Evolutionary conservation across 768 basidiomycete genomes (phyloP), one percentile per base, ranked within the genome.

Genomic region (Panaeolus cyanescens): DNA sequence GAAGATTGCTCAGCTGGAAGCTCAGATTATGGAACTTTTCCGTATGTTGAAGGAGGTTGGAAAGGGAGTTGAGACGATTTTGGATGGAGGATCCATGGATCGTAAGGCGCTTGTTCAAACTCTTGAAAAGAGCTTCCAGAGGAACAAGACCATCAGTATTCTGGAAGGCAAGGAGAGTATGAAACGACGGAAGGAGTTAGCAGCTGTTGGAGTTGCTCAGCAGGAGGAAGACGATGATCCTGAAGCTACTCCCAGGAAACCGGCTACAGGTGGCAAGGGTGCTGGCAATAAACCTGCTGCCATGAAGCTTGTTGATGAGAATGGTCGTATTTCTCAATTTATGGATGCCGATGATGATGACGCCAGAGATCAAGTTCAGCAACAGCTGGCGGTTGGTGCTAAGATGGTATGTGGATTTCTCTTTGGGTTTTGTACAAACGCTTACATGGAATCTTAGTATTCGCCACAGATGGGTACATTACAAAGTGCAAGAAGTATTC

Each of bases 11-110:
- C 92, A 96, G 72, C 86, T 96, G 13, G 95, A 97, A 70, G 84
- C 89, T 12, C 93, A 97, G 78, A 96, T 96, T 62, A 86, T 92
- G 82, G 95, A 97, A 71, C 75, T 98, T 17, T 99, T 96, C 79
- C 83, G 90, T 66, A 96, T 97, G 94, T 80, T 99, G 58, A 92
- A 88, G 71, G 92, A 96, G 68, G 84, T 91, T 33, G 88, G 90
- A 15, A 86, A 84, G 59, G 89, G 90, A 13, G 84, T 93, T 34
- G 90, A 92, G 59, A 84, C 83, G 62, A 86, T 95, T 61, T 76
- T 92, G 19, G 91, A 89, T 71, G 81, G 77, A 25, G 83, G 83
- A 40, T 83, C 80, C 7, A 86, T 95, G 85, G 91, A 96, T 68
- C 83, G 94, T 61, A 90, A 89, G 75, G 82, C 87, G 17, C 82